Evolutionary conservation across 371 early-diverging fungal species (phyloP), one percentile per base, ranked within the genome.

Genomic region (Thermomucor indicae-seudaticae): DNA sequence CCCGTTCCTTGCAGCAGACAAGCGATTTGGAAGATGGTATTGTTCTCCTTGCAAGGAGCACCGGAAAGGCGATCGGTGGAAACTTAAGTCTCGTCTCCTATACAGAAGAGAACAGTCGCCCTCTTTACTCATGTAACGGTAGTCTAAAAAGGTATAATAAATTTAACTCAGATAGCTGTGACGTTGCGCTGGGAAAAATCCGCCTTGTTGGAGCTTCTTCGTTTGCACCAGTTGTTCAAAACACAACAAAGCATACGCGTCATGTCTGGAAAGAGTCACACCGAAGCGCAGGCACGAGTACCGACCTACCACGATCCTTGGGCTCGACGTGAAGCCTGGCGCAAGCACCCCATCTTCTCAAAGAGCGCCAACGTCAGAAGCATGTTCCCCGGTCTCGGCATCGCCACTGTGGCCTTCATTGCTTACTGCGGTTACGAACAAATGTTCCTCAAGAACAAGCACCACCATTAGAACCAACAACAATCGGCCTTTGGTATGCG

Each of bases 271-370:
- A 37, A 41, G 25, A 51, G 55, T 47, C 75, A 75, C 55, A 55
- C 52, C 53, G 70, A 75, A 66, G 32, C 64, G 39, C 72, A 75
- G 51, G 57, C 54, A 38, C 57, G 55, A 45, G 55, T 50, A 23
- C 69, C 70, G 28, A 51, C 59, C 23, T 75, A 75, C 43, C 64
- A 67, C 65, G 88, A 90, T 61, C 94, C 94, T 24, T 93, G 94
- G 94, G 88, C 85, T 37, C 60, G 70, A 54, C 85, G 91, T 54
- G 92, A 94, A 57, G 86, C 86, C 45, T 94, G 92, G 92, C 86
- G 95, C 55, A 81, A 78, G 57, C 76, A 86, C 62, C 81, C 85
- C 43, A 79, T 89, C 66, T 94, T 91, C 64, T 83, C 86, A 24
- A 69, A 67, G 47, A 45, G 62, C 29, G 67, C 72, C 57, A 76